Conservation (phyloP, 2,329 filamentous ascomycete genomes). For the Colletotrichum lentis region DNA sequence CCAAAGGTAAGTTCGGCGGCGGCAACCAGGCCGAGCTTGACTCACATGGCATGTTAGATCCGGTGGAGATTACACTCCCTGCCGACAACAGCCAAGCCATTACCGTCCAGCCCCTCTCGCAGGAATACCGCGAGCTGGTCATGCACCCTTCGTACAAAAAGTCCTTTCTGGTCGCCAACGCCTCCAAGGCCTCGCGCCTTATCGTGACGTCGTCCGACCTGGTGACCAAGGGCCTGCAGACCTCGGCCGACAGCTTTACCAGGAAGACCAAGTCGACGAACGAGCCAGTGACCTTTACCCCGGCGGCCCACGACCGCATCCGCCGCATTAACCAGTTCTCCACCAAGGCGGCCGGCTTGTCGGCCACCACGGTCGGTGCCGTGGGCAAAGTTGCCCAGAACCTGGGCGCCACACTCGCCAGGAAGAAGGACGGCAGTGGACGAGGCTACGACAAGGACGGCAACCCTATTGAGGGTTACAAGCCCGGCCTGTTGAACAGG, state of each 20-base stretch:
- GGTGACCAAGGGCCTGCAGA: constrained; percentile 79
- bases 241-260: constrained; percentile 81
- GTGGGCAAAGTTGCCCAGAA: constrained; percentile 89
- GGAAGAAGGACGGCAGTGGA: constrained; percentile 59
- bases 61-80: constrained; percentile 80
- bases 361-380: constrained; percentile 85
- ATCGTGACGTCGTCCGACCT: constrained; percentile 88
- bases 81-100: constrained; percentile 70
- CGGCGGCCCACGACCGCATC: constrained; percentile 82
- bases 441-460: constrained; percentile 76
- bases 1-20: constrained; percentile 88
- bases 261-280: constrained; percentile 78
- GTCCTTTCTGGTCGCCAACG: constrained; percentile 85
- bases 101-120: constrained; percentile 70
- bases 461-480: constrained; percentile 71
- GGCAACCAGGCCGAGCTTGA: constrained; percentile 33
- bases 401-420: constrained; percentile 76
- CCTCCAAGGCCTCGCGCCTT: constrained; percentile 85
- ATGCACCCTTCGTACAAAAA: constrained; percentile 92
- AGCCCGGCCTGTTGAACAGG: constrained; percentile 94
- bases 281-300: constrained; percentile 87
- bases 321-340: constrained; percentile 92
- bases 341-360: constrained; percentile 77
- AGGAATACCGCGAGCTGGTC: constrained; percentile 78
- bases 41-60: constrained; percentile 60